Conservation (phyloP, 257 asterid species). For the Solanum piurae region DNA sequence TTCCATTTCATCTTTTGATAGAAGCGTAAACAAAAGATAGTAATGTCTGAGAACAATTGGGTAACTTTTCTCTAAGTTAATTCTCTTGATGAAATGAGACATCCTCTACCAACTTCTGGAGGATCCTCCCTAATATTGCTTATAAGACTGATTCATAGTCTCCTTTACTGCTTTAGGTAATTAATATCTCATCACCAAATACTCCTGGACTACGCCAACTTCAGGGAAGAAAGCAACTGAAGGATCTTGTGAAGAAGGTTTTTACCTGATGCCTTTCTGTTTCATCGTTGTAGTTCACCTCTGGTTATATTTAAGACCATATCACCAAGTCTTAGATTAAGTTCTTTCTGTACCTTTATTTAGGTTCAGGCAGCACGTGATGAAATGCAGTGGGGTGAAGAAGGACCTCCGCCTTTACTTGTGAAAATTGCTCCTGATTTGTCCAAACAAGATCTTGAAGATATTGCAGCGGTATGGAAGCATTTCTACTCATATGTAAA, state of each 20-base stretch:
- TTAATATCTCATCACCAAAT: conserved; percentile 91
- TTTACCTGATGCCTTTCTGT: background rate
- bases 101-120: background rate
- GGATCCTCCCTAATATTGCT: background rate
- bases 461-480: conserved; percentile 70
- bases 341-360: background rate
- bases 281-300: background rate
- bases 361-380: conserved; percentile 98
- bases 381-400: conserved; percentile 99
- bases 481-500: background rate
- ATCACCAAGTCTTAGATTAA: background rate
- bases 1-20: background rate
- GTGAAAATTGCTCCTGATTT: conserved; percentile 97
- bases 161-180: conserved; percentile 40
- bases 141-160: background rate
- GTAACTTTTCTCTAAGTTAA: background rate
- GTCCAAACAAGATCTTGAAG: conserved; percentile 94
- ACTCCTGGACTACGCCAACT: conserved; percentile 98
- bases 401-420: conserved; percentile 95
- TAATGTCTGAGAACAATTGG: background rate
- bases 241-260: conserved; percentile 97
- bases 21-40: background rate
- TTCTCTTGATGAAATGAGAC: background rate
- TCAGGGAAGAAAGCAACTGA: conserved; percentile 93
- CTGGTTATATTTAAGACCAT: background rate